phyloP scores from a whole-genome alignment of 1,284 basidiomycete genomes.

The Hortiboletus rubellus region DNA sequence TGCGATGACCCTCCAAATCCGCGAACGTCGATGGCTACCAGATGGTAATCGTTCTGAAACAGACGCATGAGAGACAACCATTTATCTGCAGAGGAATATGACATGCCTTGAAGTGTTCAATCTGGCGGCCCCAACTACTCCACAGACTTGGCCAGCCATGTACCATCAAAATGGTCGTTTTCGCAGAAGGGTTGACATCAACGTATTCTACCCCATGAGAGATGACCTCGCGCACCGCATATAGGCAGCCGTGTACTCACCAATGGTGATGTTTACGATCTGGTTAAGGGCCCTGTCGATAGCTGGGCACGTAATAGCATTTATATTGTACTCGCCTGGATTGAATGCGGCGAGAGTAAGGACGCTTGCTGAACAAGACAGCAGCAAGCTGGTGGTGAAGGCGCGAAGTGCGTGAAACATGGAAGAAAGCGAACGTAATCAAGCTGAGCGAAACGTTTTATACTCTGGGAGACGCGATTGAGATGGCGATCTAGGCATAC shows the following conservation, averaged over 20 bases:
- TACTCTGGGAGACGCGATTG: neutral
- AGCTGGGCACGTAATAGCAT: constrained; percentile 40
- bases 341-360: constrained; percentile 34
- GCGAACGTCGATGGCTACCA: constrained; percentile 60
- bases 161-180: constrained; percentile 58
- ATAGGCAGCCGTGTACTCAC: constrained; percentile 27
- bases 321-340: constrained; percentile 39
- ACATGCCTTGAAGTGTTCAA: constrained; percentile 57
- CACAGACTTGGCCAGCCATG: constrained; percentile 77
- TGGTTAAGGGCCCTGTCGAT: constrained; percentile 36
- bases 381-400: constrained; percentile 8
- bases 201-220: constrained; percentile 53
- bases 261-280: constrained; percentile 39
- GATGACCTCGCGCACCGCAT: neutral
- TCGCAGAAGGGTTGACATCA: constrained; percentile 55
- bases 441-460: neutral
- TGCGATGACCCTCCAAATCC: constrained; percentile 69
- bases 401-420: constrained; percentile 9
- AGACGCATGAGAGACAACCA: neutral
- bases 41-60: constrained; percentile 42
- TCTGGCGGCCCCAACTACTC: constrained; percentile 70
- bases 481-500: neutral
- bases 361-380: neutral
- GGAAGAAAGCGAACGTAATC: neutral
- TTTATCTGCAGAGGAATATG: neutral